A percentile compares a stretch with the other conserved stretches of the same genome.
Evolutionary conservation across 805 yeast genomes (phyloP).

Genomic region (Metschnikowia picachoensis): DNA sequence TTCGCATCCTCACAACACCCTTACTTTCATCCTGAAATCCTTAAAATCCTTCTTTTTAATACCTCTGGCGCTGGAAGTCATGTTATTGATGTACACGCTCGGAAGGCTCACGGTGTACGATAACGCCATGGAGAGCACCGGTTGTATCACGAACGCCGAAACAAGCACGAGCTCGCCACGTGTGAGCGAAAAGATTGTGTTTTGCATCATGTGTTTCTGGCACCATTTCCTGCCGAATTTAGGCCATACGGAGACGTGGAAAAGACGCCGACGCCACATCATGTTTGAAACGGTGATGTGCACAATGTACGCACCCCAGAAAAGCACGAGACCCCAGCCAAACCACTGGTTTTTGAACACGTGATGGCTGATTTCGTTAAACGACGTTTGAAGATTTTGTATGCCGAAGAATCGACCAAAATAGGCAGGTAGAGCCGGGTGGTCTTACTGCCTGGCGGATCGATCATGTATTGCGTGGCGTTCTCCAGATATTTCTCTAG

Average conservation of each 20-base stretch:
- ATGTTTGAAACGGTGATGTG: conserved; percentile 11
- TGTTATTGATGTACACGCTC: conserved; percentile 13
- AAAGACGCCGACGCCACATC: conserved; percentile 10
- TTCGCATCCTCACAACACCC: too few relatives aligned
- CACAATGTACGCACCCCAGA: conserved; percentile 16
- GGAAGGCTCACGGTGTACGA: conserved; percentile 18
- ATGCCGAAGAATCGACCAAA: conserved; percentile 12
- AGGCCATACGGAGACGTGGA: conserved; percentile 12
- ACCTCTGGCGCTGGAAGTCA: too few relatives aligned
- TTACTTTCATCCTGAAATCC: too few relatives aligned
- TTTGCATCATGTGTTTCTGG: conserved; percentile 11
- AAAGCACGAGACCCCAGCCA: conserved; percentile 19
- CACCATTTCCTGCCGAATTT: conserved; percentile 4
- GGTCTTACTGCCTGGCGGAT: conserved; percentile 10
- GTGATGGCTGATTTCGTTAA: conserved; percentile 18
- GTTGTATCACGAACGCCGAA: conserved; percentile 10
- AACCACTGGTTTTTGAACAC: conserved; percentile 20
- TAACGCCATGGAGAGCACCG: conserved; percentile 13
- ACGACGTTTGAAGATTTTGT: conserved; percentile 11
- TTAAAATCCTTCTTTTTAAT: too few relatives aligned
- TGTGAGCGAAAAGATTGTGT: conserved; percentile 7
- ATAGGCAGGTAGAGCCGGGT: conserved; percentile 11
- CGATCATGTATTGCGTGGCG: conserved; percentile 14
- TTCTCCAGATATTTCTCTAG: conserved; percentile 11
- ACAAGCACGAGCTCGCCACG: conserved; percentile 12